These are phyloP conservation scores for Suhomyces bokatorum DNA, from an alignment of 1,139 yeast species.

Conservation along the genomic window DNA sequence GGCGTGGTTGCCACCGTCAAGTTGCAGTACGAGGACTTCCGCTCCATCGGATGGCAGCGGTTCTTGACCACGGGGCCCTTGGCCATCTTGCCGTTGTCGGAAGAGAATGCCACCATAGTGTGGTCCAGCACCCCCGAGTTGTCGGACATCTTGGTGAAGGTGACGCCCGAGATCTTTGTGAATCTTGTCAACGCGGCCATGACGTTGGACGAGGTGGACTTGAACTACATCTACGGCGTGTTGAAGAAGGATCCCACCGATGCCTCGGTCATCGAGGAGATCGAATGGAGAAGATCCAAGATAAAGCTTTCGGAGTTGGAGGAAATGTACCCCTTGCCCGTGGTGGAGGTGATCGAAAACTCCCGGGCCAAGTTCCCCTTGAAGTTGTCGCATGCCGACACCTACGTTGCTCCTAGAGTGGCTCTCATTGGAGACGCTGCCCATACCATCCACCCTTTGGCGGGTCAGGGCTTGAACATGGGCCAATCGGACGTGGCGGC, in stretches of 20 bases:
- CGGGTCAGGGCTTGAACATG: conserved; percentile 98
- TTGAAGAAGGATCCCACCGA: conserved; percentile 42
- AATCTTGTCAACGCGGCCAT: conserved; percentile 83
- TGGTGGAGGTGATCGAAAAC: conserved; percentile 56
- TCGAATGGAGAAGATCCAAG: conserved; percentile 67
- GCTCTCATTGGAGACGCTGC: conserved; percentile 98
- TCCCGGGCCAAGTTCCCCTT: conserved; percentile 90
- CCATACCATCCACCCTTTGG: conserved; percentile 94
- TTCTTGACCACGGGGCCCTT: conserved; percentile 91
- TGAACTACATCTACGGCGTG: conserved; percentile 38
- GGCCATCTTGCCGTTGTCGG: conserved; percentile 87
- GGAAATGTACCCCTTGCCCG: conserved; percentile 65
- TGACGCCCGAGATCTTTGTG: conserved; percentile 63
- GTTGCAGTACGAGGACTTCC: conserved; percentile 68
- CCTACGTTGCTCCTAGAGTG: conserved; percentile 77
- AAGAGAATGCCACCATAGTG: conserved; percentile 81
- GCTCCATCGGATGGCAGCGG: conserved; percentile 87
- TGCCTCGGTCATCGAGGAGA: conserved; percentile 58
- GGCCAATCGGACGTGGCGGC: conserved; percentile 92
- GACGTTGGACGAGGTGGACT: conserved; percentile 55
- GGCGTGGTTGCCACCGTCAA: conserved; percentile 90
- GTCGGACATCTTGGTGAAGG: conserved; percentile 59
- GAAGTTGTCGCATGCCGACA: conserved; percentile 85
- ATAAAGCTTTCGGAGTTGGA: conserved; percentile 46
- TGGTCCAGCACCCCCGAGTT: conserved; percentile 88